These are phyloP conservation scores for Eimeria maxima DNA, from an alignment of 169 alveolate species.

Conservation along the genomic window DNA sequence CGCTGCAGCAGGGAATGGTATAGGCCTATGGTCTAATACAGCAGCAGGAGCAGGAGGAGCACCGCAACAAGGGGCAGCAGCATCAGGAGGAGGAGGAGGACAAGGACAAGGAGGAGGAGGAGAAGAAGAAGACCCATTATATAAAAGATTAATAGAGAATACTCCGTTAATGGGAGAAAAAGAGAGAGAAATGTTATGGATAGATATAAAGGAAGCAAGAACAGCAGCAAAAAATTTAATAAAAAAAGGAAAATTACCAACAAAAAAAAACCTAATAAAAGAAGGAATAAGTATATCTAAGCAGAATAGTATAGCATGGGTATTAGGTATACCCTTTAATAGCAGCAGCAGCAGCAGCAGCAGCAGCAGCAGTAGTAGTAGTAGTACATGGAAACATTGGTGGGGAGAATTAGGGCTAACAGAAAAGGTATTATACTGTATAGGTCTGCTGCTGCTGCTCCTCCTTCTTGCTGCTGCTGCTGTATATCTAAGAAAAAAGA, in stretches of 20 bases:
- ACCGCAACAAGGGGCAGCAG: no score
- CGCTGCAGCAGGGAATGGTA: no score
- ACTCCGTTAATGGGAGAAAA: no score
- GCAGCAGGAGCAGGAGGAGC: not conserved
- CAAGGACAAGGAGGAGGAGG: no score
- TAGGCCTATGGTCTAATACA: no score
- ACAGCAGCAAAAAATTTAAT: no score
- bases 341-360: not conserved
- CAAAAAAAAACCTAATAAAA: not conserved
- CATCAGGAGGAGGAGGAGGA: no score
- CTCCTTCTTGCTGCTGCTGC: not conserved
- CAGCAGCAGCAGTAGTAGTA: not conserved
- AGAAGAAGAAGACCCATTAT: no score
- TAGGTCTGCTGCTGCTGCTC: not conserved
- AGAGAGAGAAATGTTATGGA: no score
- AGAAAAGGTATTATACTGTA: not conserved
- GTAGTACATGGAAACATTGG: no score
- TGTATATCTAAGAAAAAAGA: not conserved
- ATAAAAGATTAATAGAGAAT: no score
- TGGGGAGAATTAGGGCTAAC: not conserved
- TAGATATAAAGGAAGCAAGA: no score
- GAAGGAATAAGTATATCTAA: not conserved
- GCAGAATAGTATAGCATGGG: not conserved
- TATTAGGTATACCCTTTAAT: not conserved
- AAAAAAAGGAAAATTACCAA: not conserved